Base-by-base conservation (phyloP, 306 rosid species). In the Parietaria judaica region DNA sequence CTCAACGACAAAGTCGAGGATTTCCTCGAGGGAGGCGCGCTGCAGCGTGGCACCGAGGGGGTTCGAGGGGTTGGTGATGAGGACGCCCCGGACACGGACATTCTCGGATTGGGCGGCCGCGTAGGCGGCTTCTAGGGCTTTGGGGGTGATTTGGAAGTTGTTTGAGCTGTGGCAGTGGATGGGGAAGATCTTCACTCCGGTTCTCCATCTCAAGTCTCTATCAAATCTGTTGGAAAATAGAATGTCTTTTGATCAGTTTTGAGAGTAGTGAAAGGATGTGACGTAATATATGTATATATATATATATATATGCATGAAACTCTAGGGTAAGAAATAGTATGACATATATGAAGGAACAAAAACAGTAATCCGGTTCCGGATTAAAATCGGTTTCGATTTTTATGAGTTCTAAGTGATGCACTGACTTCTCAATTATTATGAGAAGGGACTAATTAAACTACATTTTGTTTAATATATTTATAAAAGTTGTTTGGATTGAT, bases 191-290 rank as follows among this genome's bases (percentile, higher is more conserved):
- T 92, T 84, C 11, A 83, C 96, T 2, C 94, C 95, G 1, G 96
- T 92, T 71, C 98, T 88, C 98, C 98, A 92, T 37, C 95, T 82
- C 45, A 92, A 78, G 65, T 92, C 98, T 80, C 98, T 84, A 39
- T 92, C 98, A 66, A 92, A 88, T 76, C 98, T 91, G 88, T 1
- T 45, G 15, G 38, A 48, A 47, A 39, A 47, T 23, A 3, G 37
- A 51, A 36, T 34, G 45, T 43, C n/a, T 35, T 36, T 56, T 23
- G 54, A 23, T 56, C 47, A 60, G 51, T 54, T 52, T 23, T 34
- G 3, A 47, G 50, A 14, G 10, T 53, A 12, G 56, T 48, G 47
- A 45, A 61, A 61, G 35, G 17, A 10, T 60, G 64, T 51, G 31
- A 23, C 31, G 31, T 23, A 23, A 23, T 23, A 23, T 23, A 23